Percentiles rank a stretch among this genome's conserved stretches.
These are phyloP conservation scores for Chlorella sp. DNA, from an alignment of 139 green algal genomes.

Conservation along the genomic window DNA sequence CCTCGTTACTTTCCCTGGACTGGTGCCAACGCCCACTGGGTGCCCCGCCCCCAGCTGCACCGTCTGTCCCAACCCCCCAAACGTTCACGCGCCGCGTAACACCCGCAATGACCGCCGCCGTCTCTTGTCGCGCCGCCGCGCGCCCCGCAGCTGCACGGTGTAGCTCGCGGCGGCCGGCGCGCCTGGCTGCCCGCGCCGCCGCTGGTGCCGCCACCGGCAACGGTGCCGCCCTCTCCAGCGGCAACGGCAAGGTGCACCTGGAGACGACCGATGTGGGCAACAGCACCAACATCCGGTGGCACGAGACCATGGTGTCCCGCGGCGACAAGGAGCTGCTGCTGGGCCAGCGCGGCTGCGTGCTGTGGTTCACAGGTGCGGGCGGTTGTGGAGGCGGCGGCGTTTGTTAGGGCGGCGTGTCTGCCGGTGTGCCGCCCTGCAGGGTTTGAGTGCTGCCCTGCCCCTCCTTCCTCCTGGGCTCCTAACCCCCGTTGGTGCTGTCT, in stretches of 20 bases:
- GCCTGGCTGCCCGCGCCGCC: background rate
- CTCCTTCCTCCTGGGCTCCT: too few species aligned
- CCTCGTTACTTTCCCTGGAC: too few species aligned
- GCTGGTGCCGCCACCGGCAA: background rate
- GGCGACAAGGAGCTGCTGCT: slow-evolving; percentile 81
- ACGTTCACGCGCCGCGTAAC: too few species aligned
- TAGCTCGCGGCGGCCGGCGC: background rate
- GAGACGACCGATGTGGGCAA: slow-evolving; percentile 16
- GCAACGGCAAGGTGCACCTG: slow-evolving; percentile 4
- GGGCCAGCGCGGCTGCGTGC: slow-evolving; percentile 80
- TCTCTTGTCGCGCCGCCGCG: background rate
- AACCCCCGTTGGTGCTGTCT: too few species aligned
- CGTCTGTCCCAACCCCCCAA: too few species aligned
- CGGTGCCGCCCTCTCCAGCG: background rate
- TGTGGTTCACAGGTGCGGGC: slow-evolving; percentile 86
- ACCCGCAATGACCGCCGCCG: background rate
- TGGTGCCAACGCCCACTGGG: too few species aligned
- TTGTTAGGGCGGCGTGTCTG: too few species aligned
- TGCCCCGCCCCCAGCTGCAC: too few species aligned
- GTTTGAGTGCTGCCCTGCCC: too few species aligned
- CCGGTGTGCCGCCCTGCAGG: too few species aligned
- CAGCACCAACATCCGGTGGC: slow-evolving; percentile 67
- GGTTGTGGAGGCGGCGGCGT: too few species aligned
- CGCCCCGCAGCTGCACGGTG: background rate
- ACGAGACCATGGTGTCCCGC: slow-evolving; percentile 64